Evolutionary conservation across 768 basidiomycete species (phyloP).

Genomic region (Mycena kentingensis): DNA sequence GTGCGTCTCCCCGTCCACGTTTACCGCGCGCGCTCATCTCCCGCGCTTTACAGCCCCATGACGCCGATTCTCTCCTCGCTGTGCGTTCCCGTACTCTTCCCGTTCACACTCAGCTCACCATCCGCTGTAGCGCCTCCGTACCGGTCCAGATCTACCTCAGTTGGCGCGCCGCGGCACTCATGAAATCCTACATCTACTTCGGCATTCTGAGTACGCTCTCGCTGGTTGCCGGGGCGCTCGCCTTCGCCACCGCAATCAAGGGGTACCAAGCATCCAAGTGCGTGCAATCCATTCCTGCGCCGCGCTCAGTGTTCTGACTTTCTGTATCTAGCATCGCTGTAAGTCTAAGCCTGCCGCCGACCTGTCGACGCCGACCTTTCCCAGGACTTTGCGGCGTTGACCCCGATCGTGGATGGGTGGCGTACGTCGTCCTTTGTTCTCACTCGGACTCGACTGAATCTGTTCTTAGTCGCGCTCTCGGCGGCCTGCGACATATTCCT

Average conservation of each 20-base stretch:
- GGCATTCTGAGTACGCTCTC: not conserved
- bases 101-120: not conserved
- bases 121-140: not conserved
- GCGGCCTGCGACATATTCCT: constrained; percentile 2
- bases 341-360: no score
- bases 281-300: not conserved
- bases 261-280: constrained; percentile 1
- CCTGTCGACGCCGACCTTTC: no score
- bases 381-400: constrained; percentile 4
- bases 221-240: not conserved
- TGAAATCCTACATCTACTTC: not conserved
- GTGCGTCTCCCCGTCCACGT: not conserved
- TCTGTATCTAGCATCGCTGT: no score
- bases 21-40: not conserved
- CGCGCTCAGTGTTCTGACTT: not conserved
- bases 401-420: constrained; percentile 5
- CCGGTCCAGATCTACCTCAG: constrained; percentile 2
- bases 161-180: not conserved
- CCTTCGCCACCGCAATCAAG: not conserved
- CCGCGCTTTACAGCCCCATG: not conserved
- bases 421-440: not conserved
- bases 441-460: not conserved
- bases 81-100: not conserved
- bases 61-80: constrained; percentile 3
- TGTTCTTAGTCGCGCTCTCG: not conserved